A percentile compares a stretch with the other conserved stretches of the same genome.
Evolutionary conservation across 2,329 filamentous ascomycete genomes (phyloP).

Genomic region (Pseudocercospora fijiensis): DNA sequence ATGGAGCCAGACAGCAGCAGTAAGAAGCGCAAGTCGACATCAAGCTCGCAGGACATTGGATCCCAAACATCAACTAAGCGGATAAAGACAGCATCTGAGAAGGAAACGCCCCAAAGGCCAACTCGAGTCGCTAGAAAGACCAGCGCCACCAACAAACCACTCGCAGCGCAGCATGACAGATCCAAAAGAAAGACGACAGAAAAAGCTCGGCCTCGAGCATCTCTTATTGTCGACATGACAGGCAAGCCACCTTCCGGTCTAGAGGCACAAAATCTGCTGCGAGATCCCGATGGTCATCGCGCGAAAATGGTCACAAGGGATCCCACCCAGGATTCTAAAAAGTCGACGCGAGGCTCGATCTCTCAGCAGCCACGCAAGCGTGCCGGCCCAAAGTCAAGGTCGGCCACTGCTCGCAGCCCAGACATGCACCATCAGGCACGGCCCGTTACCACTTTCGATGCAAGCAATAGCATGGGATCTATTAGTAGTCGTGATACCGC

Average conservation of each 20-base stretch:
- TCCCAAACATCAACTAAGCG: not conserved
- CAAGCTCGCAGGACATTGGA: not conserved
- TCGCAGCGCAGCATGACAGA: not conserved
- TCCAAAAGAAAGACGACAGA: not conserved
- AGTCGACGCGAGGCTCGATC: not conserved
- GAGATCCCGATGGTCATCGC: not conserved
- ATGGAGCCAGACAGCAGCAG: not conserved
- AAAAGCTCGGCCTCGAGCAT: not conserved
- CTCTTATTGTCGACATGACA: not conserved
- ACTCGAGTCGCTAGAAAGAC: not conserved
- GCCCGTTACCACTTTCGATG: not conserved
- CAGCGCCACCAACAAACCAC: not conserved
- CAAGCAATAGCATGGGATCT: not conserved
- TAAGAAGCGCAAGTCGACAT: slow-evolving; percentile 4
- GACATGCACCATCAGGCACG: not conserved
- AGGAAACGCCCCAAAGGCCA: not conserved
- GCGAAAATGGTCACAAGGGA: not conserved
- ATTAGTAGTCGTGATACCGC: not conserved
- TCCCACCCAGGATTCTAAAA: not conserved
- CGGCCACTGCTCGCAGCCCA: not conserved
- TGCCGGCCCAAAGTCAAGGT: not conserved
- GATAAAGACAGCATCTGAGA: not conserved
- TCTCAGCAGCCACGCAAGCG: not conserved
- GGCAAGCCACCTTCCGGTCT: not conserved
- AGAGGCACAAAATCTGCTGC: not conserved